phyloP scores from a whole-genome alignment of 495 filamentous ascomycete genomes.

The Penicillium coprophilum region DNA sequence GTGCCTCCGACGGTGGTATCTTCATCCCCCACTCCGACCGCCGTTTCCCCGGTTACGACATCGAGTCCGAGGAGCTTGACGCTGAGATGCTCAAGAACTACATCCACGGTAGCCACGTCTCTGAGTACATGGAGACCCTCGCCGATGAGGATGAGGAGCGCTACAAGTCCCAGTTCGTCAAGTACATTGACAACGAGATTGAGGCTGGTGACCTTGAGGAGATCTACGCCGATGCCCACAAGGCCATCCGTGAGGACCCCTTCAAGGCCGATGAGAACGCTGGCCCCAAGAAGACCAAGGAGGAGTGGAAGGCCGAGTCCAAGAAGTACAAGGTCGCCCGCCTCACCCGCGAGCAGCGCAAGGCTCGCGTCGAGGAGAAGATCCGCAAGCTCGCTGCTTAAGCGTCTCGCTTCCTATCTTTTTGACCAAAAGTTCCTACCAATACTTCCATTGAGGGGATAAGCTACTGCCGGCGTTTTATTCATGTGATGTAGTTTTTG shows the following conservation, averaged over 20 bases:
- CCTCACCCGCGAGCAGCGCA: constrained; percentile 76
- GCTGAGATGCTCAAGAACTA: constrained; percentile 96
- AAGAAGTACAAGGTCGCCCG: constrained; percentile 79
- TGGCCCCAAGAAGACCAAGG: constrained; percentile 86
- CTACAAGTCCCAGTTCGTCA: constrained; percentile 94
- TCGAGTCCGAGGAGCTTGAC: constrained; percentile 95
- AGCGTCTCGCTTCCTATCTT: constrained; percentile 24
- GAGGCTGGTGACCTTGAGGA: constrained; percentile 98
- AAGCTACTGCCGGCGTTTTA: constrained; percentile 32
- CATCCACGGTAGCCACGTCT: constrained; percentile 97
- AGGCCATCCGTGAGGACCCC: constrained; percentile 95
- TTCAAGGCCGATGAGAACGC: constrained; percentile 88
- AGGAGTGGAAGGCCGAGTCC: constrained; percentile 93
- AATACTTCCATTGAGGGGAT: constrained; percentile 28
- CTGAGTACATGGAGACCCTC: constrained; percentile 99
- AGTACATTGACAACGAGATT: constrained; percentile 94
- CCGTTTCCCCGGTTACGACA: constrained; percentile 98
- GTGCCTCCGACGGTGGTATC: constrained; percentile 97
- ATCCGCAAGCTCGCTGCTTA: constrained; percentile 65
- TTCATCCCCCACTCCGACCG: constrained; percentile 97
- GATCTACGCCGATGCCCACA: constrained; percentile 90
- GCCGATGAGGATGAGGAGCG: constrained; percentile 99
- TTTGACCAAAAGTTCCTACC: constrained; percentile 22
- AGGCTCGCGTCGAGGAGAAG: constrained; percentile 78
- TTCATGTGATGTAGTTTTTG: constrained; percentile 32